Evolutionary conservation across 2,329 filamentous ascomycete species (phyloP).

Genomic region (Metarhizium album): DNA sequence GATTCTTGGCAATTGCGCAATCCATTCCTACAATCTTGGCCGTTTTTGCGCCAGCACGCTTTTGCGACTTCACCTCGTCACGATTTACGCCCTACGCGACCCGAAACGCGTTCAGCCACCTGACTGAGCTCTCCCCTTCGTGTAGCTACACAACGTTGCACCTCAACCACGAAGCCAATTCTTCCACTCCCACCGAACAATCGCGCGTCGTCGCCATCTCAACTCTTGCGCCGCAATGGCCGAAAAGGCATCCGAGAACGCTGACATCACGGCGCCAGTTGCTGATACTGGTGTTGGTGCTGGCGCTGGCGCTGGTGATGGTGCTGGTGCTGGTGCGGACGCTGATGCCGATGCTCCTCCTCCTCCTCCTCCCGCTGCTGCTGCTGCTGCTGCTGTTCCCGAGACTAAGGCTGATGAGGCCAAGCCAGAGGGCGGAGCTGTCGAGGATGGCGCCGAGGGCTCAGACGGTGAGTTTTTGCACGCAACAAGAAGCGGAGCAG

Average conservation of each 20-base stretch:
- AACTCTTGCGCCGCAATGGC: conserved; percentile 22
- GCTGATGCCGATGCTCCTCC: conserved; percentile 14
- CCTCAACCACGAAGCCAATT: not conserved
- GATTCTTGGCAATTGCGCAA: conserved; percentile 6
- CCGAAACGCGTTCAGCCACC: conserved; percentile 12
- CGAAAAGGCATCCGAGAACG: conserved; percentile 26
- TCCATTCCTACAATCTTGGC: conserved; percentile 1
- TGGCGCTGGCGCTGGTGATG: too few relatives aligned
- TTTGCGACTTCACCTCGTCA: conserved; percentile 3
- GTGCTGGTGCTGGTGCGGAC: conserved; percentile 14
- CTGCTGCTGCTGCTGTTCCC: conserved; percentile 14
- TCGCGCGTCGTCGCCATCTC: conserved; percentile 12
- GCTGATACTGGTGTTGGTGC: conserved; percentile 20
- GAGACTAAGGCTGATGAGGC: conserved; percentile 12
- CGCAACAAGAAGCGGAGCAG: not conserved
- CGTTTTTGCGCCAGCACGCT: conserved; percentile 4
- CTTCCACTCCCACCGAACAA: conserved; percentile 1
- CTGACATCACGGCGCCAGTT: conserved; percentile 22
- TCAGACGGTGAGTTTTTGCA: conserved; percentile 20
- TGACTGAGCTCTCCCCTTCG: conserved; percentile 6
- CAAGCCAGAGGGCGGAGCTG: conserved; percentile 14
- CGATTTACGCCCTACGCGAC: conserved; percentile 9
- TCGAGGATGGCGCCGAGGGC: conserved; percentile 19
- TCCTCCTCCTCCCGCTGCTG: conserved; percentile 13
- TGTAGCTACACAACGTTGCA: not conserved